Evolutionary conservation across 1,139 yeast genomes (phyloP).

Genomic region (Yamadazyma conglobata): DNA sequence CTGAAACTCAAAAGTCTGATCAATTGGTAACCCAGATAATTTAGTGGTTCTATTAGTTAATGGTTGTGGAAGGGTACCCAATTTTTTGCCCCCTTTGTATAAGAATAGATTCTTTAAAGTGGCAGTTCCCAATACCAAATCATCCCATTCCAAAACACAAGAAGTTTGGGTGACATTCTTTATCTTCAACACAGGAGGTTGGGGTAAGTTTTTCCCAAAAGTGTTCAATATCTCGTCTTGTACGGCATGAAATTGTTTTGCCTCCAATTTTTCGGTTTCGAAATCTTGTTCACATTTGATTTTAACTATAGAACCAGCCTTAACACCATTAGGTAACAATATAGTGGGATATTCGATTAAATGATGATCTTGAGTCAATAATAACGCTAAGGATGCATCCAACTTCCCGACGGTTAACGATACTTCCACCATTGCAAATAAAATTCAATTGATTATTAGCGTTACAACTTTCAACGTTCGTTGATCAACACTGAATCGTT

Average conservation of each 20-base stretch:
- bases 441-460: neutral
- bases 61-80: slow-evolving; percentile 87
- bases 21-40: slow-evolving; percentile 87
- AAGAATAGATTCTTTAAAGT: slow-evolving; percentile 71
- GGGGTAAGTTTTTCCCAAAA: slow-evolving; percentile 75
- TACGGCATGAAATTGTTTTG: slow-evolving; percentile 52
- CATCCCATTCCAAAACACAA: slow-evolving; percentile 93
- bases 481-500: too few relatives aligned
- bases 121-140: slow-evolving; percentile 79
- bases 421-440: slow-evolving; percentile 69
- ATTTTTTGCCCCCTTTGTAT: slow-evolving; percentile 73
- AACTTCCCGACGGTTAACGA: slow-evolving; percentile 92
- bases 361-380: slow-evolving; percentile 90
- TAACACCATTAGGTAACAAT: slow-evolving; percentile 82
- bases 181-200: slow-evolving; percentile 64
- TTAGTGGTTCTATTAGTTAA: slow-evolving; percentile 77
- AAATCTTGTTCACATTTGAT: slow-evolving; percentile 79
- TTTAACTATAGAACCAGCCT: slow-evolving; percentile 91
- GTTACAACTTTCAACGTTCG: too few relatives aligned
- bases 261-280: slow-evolving; percentile 64
- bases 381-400: slow-evolving; percentile 89
- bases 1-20: slow-evolving; percentile 76
- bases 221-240: slow-evolving; percentile 72
- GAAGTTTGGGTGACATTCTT: slow-evolving; percentile 90
- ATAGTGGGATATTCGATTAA: slow-evolving; percentile 95